A percentile compares a stretch with the other conserved stretches of the same genome.
These are phyloP conservation scores for Alopecurus myosuroides DNA, from an alignment of 176 grass and related monocot species.

Conservation along the genomic window DNA sequence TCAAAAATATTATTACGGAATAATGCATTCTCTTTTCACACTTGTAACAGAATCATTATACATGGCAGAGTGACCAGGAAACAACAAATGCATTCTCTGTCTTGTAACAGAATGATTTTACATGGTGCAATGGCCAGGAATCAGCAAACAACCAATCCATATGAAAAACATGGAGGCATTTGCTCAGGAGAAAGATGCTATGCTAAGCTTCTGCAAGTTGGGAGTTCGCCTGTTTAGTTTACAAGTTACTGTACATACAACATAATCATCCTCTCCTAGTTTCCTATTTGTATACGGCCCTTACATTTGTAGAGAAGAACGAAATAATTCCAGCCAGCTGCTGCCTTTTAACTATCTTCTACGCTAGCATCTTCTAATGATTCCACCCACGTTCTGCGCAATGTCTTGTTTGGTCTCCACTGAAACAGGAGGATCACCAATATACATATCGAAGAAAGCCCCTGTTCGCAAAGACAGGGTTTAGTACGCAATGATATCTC, in stretches of 20 bases:
- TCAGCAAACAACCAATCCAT: slow-evolving; percentile 35
- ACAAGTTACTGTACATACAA: slow-evolving; percentile 38
- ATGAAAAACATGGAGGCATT: slow-evolving; percentile 52
- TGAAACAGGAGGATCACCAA: slow-evolving; percentile 80
- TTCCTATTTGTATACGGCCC: background rate
- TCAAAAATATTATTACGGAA: background rate
- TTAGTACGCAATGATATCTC: background rate
- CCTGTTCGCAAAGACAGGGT: slow-evolving; percentile 30
- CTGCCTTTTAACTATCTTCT: background rate
- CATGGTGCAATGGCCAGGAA: slow-evolving; percentile 13
- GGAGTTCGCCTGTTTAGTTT: background rate
- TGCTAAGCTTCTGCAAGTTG: background rate
- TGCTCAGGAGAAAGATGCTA: slow-evolving; percentile 29
- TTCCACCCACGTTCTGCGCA: slow-evolving; percentile 65
- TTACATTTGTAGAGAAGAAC: slow-evolving; percentile 32
- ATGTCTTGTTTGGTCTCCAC: slow-evolving; percentile 76
- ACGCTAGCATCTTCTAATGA: slow-evolving; percentile 74
- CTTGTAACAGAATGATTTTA: background rate
- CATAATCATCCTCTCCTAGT: slow-evolving; percentile 15
- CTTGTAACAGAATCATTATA: slow-evolving; percentile 1
- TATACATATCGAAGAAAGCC: slow-evolving; percentile 98
- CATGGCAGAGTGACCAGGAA: slow-evolving; percentile 13
- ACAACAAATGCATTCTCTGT: background rate
- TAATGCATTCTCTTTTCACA: background rate
- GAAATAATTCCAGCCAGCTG: slow-evolving; percentile 21